Evolutionary conservation across 164 flowering plant species (phyloP).

Genomic region (Echeveria elegans): DNA sequence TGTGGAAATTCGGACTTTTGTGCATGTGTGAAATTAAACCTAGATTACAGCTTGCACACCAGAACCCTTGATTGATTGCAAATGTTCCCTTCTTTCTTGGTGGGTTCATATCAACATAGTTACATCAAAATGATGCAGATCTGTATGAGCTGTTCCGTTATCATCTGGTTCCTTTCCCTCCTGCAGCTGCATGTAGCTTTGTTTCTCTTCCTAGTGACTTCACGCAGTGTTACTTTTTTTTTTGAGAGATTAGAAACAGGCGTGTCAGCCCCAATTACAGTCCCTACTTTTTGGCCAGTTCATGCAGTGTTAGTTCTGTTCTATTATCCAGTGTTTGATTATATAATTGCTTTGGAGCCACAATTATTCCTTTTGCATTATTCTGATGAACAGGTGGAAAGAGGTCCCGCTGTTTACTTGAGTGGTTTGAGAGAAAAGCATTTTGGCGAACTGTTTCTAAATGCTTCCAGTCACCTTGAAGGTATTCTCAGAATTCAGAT

Average conservation of each 20-base stretch:
- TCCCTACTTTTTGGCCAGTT: too few species aligned
- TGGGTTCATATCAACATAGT: background rate
- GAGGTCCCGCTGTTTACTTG: slow-evolving; percentile 65
- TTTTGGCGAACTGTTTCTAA: slow-evolving; percentile 89
- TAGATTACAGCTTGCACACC: background rate
- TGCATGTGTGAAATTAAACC: too few species aligned
- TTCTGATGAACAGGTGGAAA: slow-evolving; percentile 64
- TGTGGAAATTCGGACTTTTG: too few species aligned
- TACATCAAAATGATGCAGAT: background rate
- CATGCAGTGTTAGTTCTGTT: background rate
- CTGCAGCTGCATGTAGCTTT: background rate
- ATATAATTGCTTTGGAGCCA: background rate
- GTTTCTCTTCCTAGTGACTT: background rate
- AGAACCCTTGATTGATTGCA: background rate
- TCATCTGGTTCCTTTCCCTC: background rate
- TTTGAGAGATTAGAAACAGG: too few species aligned
- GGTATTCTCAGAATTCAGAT: slow-evolving; percentile 19
- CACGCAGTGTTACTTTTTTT: too few species aligned
- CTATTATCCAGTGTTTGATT: background rate
- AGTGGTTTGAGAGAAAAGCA: slow-evolving; percentile 94
- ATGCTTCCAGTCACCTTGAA: slow-evolving; percentile 53
- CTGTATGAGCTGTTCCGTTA: background rate
- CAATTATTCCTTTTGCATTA: background rate
- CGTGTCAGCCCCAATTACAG: too few species aligned
- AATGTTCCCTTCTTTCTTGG: background rate